These are phyloP conservation scores for Spirogloea muscicola DNA, from an alignment of 139 green algal species.

Conservation along the genomic window DNA sequence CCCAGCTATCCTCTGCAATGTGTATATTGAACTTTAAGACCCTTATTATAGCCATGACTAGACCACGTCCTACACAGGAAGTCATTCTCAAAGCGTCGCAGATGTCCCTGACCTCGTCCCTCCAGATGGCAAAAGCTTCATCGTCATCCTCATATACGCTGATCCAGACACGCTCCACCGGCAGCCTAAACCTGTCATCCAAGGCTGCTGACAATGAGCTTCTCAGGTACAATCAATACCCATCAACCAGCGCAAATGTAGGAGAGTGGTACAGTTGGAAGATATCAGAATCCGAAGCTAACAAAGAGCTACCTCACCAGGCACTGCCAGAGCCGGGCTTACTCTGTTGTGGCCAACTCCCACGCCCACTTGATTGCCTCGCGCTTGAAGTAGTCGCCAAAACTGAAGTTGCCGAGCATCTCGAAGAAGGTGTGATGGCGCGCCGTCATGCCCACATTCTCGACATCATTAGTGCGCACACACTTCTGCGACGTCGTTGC, in stretches of 20 bases:
- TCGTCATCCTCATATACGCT: slow-evolving; percentile 85
- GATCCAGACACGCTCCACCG: slow-evolving; percentile 75
- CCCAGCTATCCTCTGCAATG: too few species aligned
- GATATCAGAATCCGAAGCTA: too few species aligned
- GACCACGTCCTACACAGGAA: too few species aligned
- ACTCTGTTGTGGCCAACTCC: slow-evolving; percentile 80
- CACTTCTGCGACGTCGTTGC: slow-evolving; percentile 94
- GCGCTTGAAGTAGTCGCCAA: slow-evolving; percentile 93
- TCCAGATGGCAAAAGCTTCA: slow-evolving; percentile 80
- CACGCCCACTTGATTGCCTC: slow-evolving; percentile 81
- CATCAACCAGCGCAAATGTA: not conserved
- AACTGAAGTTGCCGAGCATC: slow-evolving; percentile 95
- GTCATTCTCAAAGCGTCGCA: too few species aligned
- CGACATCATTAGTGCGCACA: slow-evolving; percentile 93
- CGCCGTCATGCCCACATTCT: slow-evolving; percentile 89
- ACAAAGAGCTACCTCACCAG: too few species aligned
- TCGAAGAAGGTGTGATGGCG: slow-evolving; percentile 97
- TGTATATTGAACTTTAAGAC: too few species aligned
- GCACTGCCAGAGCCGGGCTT: slow-evolving; percentile 6
- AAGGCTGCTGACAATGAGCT: not conserved
- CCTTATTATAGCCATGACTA: too few species aligned
- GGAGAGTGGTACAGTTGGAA: too few species aligned
- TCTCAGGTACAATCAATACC: not conserved
- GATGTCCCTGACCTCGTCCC: slow-evolving; percentile 46
- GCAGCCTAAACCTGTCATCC: slow-evolving; percentile 51